Evolutionary conservation across 2,329 filamentous ascomycete genomes (phyloP).

Genomic region (Colletotrichum tropicicola): DNA sequence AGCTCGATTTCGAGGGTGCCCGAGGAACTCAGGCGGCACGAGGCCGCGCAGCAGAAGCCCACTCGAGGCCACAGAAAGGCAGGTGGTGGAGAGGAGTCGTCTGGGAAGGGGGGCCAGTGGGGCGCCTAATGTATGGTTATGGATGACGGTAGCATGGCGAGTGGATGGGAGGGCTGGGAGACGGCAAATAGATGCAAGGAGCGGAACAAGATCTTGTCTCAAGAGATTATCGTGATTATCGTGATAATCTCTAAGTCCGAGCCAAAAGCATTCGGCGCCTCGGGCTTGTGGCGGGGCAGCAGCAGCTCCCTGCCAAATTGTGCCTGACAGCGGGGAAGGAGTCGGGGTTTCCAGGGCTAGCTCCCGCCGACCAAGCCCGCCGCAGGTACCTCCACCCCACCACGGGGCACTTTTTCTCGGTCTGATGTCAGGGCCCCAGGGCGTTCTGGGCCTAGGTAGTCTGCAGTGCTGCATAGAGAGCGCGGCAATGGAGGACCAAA

Average conservation of each 20-base stretch:
- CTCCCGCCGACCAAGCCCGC: constrained; percentile 12
- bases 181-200: constrained; percentile 4
- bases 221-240: constrained; percentile 29
- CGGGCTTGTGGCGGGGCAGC: constrained; percentile 18
- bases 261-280: constrained; percentile 15
- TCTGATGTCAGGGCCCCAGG: constrained; percentile 22
- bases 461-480: not conserved
- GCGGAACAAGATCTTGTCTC: constrained; percentile 6
- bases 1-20: constrained; percentile 88
- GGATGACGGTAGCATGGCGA: constrained; percentile 21
- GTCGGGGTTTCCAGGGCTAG: constrained; percentile 18
- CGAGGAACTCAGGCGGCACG: constrained; percentile 89
- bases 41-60: constrained; percentile 88
- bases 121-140: constrained; percentile 22
- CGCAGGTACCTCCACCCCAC: not conserved
- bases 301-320: constrained; percentile 6
- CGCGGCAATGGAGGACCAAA: not conserved
- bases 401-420: constrained; percentile 6
- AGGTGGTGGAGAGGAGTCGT: constrained; percentile 22
- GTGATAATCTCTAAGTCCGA: constrained; percentile 28
- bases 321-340: constrained; percentile 17
- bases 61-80: constrained; percentile 35
- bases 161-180: constrained; percentile 12
- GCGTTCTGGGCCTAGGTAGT: constrained; percentile 1
- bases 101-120: constrained; percentile 25